Evolutionary conservation across 1,284 basidiomycete species (phyloP), one percentile per base, ranked within the genome.

Genomic region (Mycena sp.): DNA sequence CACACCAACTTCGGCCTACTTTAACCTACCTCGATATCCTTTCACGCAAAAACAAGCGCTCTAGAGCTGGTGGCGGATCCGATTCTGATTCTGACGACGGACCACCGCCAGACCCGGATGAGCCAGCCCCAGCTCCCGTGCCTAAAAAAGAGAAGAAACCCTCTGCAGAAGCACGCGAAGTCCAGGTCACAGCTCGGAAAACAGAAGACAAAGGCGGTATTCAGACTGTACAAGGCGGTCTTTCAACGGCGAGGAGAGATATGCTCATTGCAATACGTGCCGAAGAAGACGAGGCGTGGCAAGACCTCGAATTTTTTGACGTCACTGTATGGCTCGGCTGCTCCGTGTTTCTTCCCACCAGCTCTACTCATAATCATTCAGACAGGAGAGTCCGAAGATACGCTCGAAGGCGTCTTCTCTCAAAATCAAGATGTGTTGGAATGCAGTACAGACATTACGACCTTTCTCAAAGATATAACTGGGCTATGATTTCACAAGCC

Each of bases 31-130:
- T 94, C 68, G 92, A 94, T 71, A 76, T 85, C 61, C 73, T 89
- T 56, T 86, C 87, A 23, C 85, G 86, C 50, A 92, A 89, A 78
- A 80, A 76, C 64, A 85, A 82, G 70, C 87, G 84, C 28, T 70
- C 73, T 57, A 80, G 80, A 48, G 78, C 75, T 17, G 78, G 77
- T 29, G 78, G 77, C 32, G 87, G 82, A 14, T 84, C 81, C 2
- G 91, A 90, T 65, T 88, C 87, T 11, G 90, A 92, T 37, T 89
- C 87, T 6, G 91, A 92, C 61, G 89, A 92, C 61, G 91, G 87
- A 0, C 90, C 91, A 28, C 91, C 90, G 37, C 89, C 85, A 40
- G 91, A 93, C 70, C 91, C 91, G 23, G 91, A 93, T 68, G 91
- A 92, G 56, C 82, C 81, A 6, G 76, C 79, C 2, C 83, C 84